Base-by-base conservation (phyloP, 495 filamentous ascomycete species). In the Aspergillus nanangensis region DNA sequence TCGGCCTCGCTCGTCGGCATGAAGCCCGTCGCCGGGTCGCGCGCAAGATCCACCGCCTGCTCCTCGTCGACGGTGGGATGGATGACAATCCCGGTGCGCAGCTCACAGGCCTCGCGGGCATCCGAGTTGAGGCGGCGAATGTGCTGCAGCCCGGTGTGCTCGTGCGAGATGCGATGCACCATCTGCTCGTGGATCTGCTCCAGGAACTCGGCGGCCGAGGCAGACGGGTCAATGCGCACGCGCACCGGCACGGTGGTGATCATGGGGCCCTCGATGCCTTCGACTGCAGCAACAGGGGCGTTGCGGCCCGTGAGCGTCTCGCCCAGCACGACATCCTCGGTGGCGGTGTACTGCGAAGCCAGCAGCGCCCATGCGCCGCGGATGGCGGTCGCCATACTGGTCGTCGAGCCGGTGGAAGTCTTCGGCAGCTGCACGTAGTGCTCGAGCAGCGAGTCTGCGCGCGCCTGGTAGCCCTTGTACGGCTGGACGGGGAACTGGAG, bases 111-210 rank as follows among this genome's bases (percentile, higher is more conserved):
- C 49, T 78, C 67, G 25, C 77, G 69, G 4, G 84, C 77, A 50
- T 87, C 83, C 0, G 65, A 52, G 52, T 76, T 80, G 27, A 87
- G 67, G 17, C 71, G 69, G 45, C 78, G 69, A 47, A 90, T 90
- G 41, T 84, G 74, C 58, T 86, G 81, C 58, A 90, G 69, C 5
- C 86, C 85, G 55, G 78, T 71, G 38, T 87, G 82, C 59, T 90
- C 77, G 55, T 81, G 80, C 0, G 79, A 71, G 4, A 81, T 78
- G 1, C 75, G 72, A 1, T 66, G 65, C 15, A 79, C 57, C 18
- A 75, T 68, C 11, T 72, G 61, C 29, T 77, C 65, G 37, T 85
- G 79, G 2, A 88, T 65, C 0, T 59, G 37, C 24, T 73, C 68
- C 4, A 75, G 56, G 14, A 57, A 72, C 3, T 57, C 45, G 0